Evolutionary conservation across 148 eudicot species (phyloP).

Genomic region (Talinum fruticosum): DNA sequence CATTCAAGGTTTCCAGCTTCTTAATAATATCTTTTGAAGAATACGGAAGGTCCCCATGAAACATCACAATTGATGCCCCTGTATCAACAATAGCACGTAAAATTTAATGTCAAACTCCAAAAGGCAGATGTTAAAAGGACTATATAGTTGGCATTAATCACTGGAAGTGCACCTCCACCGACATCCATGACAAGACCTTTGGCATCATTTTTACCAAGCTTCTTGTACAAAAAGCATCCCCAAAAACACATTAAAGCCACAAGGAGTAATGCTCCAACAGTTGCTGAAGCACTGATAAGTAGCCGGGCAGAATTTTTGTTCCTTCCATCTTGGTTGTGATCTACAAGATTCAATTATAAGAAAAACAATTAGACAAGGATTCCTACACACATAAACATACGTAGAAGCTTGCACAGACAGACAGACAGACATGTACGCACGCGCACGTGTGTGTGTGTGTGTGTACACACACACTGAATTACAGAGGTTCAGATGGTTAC

Average conservation of each 20-base stretch:
- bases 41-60: constrained; percentile 98
- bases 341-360: constrained; percentile 22
- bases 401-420: background rate
- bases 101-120: background rate
- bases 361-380: background rate
- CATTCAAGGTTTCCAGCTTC: constrained; percentile 77
- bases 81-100: constrained; percentile 29
- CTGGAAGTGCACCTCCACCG: constrained; percentile 58
- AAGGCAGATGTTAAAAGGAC: background rate
- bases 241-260: constrained; percentile 99
- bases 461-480: background rate
- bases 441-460: background rate
- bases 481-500: background rate
- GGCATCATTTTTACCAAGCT: constrained; percentile 79
- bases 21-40: constrained; percentile 86
- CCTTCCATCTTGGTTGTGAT: constrained; percentile 39
- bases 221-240: constrained; percentile 96
- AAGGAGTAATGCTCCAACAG: constrained; percentile 89
- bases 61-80: constrained; percentile 98
- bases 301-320: constrained; percentile 76
- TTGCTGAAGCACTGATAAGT: constrained; percentile 87
- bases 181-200: constrained; percentile 82
- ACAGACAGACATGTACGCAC: too few relatives aligned
- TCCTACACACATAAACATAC: background rate
- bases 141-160: background rate